Percentiles rank a stretch among this genome's conserved stretches.
Evolutionary conservation across 805 yeast genomes (phyloP).

Genomic region (Nakazawaea wickerhamii): DNA sequence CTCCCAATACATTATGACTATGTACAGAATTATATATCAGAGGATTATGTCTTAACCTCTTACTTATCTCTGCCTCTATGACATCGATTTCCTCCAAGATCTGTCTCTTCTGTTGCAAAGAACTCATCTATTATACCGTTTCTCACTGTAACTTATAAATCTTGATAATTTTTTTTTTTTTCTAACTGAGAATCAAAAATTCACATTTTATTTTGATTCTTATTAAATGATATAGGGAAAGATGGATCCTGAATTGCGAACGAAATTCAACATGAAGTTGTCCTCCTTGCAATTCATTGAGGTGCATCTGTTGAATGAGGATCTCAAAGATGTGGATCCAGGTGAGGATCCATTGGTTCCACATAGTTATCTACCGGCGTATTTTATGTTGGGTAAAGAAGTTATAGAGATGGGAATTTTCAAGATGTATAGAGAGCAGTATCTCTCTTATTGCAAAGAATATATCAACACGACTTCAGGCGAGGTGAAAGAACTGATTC

Average conservation of each 20-base stretch:
- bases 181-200: not conserved
- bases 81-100: conserved; percentile 62
- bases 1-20: conserved; percentile 25
- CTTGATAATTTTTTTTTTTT: not conserved
- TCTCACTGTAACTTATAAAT: not conserved
- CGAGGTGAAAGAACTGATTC: conserved; percentile 8
- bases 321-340: not conserved
- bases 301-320: not conserved
- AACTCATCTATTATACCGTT: conserved; percentile 12
- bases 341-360: not conserved
- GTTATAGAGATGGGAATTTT: conserved; percentile 9
- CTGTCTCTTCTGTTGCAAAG: conserved; percentile 33
- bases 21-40: conserved; percentile 32
- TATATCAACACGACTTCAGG: conserved; percentile 1
- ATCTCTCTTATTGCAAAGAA: conserved; percentile 4
- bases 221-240: not conserved
- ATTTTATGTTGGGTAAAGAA: not conserved
- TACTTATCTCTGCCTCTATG: conserved; percentile 61
- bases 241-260: conserved; percentile 4
- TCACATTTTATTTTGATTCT: no score
- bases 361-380: conserved; percentile 1
- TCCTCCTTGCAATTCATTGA: no score
- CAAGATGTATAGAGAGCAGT: conserved; percentile 3
- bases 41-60: conserved; percentile 60
- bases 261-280: no score